Base-by-base conservation (phyloP, 495 filamentous ascomycete genomes). In the Tuber borchii region DNA sequence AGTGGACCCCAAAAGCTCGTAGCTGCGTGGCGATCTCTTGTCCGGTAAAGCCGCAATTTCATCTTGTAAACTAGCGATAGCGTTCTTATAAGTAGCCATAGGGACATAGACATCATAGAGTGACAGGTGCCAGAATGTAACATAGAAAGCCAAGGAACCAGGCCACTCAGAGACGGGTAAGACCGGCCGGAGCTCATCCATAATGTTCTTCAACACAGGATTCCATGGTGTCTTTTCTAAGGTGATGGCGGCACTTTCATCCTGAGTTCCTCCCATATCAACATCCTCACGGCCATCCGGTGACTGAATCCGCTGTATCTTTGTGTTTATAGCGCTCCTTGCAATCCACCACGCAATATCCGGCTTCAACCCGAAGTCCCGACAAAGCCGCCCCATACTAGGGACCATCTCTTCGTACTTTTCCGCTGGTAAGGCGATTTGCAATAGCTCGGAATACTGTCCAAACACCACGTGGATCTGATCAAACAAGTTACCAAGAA, bases 41-140 rank as follows among this genome's bases (percentile, higher is more conserved):
- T 87, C 89, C 79, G 87, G 89, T 69, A 95, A 85, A 6, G 87
- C 84, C 70, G 87, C 84, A 9, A 91, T 85, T 79, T 88, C 87
- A 70, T 88, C 88, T 74, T 89, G 87, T 65, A 92, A 85, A 9
- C 89, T 86, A 9, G 87, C 87, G 44, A 87, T 88, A 78, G 96
- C 95, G 19, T 88, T 86, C 16, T 90, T 86, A 83, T 98, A 98
- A 72, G 89, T 91, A 68, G 88, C 87, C 73, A 88, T 87, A 1
- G 92, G 91, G 61, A 92, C 88, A 51, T 89, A 86, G 44, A 99
- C 85, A 83, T 98, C 95, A 39, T 91, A 89, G 20, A 94, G 88
- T 37, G 92, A 89, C 22, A 97, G 87, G 70, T 93, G 90, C 96
- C 96, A 99, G 86, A 99, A 99, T 4, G 92, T 92, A 43, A 93